These are phyloP conservation scores for Platanthera guangdongensis DNA, from an alignment of 106 monocot species.

Conservation along the genomic window DNA sequence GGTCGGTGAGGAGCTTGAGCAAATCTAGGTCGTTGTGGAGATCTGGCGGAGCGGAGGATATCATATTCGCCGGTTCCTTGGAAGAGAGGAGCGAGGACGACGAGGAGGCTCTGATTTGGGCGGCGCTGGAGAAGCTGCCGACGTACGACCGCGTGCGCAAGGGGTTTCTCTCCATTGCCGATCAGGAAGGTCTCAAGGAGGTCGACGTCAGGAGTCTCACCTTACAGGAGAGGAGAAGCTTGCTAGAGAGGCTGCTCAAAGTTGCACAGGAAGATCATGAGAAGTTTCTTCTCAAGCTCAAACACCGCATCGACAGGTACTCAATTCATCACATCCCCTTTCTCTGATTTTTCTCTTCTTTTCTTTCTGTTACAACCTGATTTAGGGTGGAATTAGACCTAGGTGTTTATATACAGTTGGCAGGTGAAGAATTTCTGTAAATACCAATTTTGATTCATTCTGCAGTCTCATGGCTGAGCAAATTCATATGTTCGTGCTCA, in stretches of 20 bases:
- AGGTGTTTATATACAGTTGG: too few relatives aligned
- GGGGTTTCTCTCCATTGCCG: constrained; percentile 19
- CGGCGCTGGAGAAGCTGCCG: constrained; percentile 59
- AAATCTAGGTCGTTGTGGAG: too few relatives aligned
- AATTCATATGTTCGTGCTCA: too few relatives aligned
- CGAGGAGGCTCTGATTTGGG: constrained; percentile 67
- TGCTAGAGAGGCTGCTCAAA: constrained; percentile 8
- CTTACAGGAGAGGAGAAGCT: constrained; percentile 6
- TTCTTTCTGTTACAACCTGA: too few relatives aligned
- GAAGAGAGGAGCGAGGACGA: constrained; percentile 25
- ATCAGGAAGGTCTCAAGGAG: background rate
- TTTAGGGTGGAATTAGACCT: too few relatives aligned
- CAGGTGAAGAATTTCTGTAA: too few relatives aligned
- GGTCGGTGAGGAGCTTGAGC: too few relatives aligned
- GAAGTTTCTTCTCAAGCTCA: constrained; percentile 14
- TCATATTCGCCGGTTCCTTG: constrained; percentile 20
- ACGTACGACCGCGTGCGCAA: constrained; percentile 51
- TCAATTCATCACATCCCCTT: too few relatives aligned
- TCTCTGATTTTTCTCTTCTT: too few relatives aligned
- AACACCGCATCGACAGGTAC: constrained; percentile 6
- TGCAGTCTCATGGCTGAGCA: too few relatives aligned
- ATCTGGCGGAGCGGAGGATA: background rate
- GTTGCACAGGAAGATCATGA: constrained; percentile 10
- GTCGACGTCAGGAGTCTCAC: constrained; percentile 3
- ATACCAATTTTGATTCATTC: too few relatives aligned